Base-by-base conservation (phyloP, 495 filamentous ascomycete species). In the Sphaerosporella brunnea region DNA sequence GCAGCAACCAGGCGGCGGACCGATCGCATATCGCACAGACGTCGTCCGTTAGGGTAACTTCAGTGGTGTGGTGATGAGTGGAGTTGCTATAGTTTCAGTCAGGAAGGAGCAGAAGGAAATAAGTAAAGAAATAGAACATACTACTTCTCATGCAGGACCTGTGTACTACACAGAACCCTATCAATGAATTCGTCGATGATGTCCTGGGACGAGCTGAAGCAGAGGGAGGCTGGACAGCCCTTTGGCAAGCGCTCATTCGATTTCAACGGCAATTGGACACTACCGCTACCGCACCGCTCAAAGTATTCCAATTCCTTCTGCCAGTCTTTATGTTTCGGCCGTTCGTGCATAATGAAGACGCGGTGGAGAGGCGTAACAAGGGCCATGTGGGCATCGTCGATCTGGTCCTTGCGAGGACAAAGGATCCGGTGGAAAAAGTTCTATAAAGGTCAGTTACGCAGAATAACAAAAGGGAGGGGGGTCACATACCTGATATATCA, bases 381-480 rank as follows among this genome's bases (percentile, higher is more conserved):
- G 13, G 37, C 37, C 37, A 40, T 40, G 10, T 40, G 37, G n/a
- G 37, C 37, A 9, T 40, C 37, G 15, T 40, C 37, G 2, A 2
- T 40, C 21, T 40, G n/a, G 15, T 40, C n/a, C 21, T 40, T 40
- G n/a, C 37, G 37, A 16, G 37, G 37, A 40, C 37, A 40, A 10
- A 40, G 4, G 13, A 44, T 44, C 23, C 41, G 20, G 41, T 44
- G 41, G 24, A 44, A 44, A 23, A 44, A 44, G 41, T 44, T 44
- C 41, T 44, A 25, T 11, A 2, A 2, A 26, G 13, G 21, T 40
- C 20, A 40, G 37, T 19, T n/a, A n/a, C n/a, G n/a, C n/a, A n/a
- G n/a, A n/a, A n/a, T n/a, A n/a, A n/a, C n/a, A n/a, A n/a, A n/a
- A n/a, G n/a, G n/a, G n/a, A n/a, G n/a, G n/a, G n/a, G n/a, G n/a